Conservation (phyloP, 2,329 filamentous ascomycete species). For the Dothideomycetes sp. region DNA sequence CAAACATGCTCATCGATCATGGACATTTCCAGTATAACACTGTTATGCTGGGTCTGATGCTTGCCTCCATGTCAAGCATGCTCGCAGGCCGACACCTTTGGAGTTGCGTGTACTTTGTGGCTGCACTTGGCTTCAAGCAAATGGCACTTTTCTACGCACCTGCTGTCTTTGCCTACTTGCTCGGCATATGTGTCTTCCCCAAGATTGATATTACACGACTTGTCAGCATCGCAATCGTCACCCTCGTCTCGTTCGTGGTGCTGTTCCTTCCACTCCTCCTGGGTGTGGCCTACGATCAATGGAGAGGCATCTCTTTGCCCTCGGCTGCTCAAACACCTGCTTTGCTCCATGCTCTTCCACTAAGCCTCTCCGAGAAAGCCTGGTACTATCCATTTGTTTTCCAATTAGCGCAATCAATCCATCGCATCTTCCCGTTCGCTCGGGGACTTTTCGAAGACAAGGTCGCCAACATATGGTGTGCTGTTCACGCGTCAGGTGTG, state of each 20-base stretch:
- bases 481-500: constrained; percentile 62
- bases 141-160: constrained; percentile 98
- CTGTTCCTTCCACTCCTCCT: constrained; percentile 67
- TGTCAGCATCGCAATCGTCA: constrained; percentile 64
- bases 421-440: constrained; percentile 92
- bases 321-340: constrained; percentile 37
- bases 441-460: constrained; percentile 98
- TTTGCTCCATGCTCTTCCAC: constrained; percentile 55
- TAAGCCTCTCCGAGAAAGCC: constrained; percentile 50
- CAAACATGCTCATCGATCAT: constrained; percentile 85
- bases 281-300: constrained; percentile 60
- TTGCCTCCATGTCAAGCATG: constrained; percentile 82
- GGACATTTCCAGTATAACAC: constrained; percentile 98
- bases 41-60: constrained; percentile 87
- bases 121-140: constrained; percentile 93
- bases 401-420: constrained; percentile 72
- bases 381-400: constrained; percentile 66
- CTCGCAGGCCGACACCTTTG: constrained; percentile 76
- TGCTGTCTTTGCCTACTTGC: constrained; percentile 79
- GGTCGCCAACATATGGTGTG: constrained; percentile 97
- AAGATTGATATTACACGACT: constrained; percentile 59
- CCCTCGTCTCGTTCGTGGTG: constrained; percentile 61
- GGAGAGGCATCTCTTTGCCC: constrained; percentile 53
- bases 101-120: constrained; percentile 89
- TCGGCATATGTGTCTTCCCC: constrained; percentile 78